Base-by-base conservation (phyloP, 306 rosid species). In the Quercus wislizeni region DNA sequence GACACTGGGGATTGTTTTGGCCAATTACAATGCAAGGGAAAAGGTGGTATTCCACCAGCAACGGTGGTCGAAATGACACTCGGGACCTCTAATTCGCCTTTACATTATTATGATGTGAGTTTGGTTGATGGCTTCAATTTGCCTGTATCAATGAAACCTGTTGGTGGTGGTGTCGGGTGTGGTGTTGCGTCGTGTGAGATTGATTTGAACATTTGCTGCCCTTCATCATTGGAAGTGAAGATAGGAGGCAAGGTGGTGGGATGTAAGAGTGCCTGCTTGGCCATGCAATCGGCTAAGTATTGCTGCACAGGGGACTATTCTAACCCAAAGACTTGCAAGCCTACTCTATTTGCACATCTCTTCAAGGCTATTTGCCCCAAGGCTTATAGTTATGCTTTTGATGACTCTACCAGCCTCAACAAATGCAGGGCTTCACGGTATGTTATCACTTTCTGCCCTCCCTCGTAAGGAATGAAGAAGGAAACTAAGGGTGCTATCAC, bases 311-410 rank as follows among this genome's bases (percentile, higher is more conserved):
- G 99, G 21, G 72, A 68, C 71, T 94, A 83, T 80, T 78, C 97
- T 18, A 91, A 91, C 73, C 99, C 95, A 0, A 88, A 88, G 23
- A 84, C 87, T 78, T 94, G 99, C 91, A 90, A 90, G 80, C 99
- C 99, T 5, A 94, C 97, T 2, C 87, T 94, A 31, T 94, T 88
- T 84, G 92, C 99, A 1, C 87, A 92, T 28, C 87, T 94, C 4
- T 94, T 94, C 74, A 94, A 94, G 88, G 97, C 99, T 41, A 92
- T 94, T n/a, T 94, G 99, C 72, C 99, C 99, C 8, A 94, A 90
- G 90, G 99, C 99, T 82, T 94, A 92, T 76, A 94, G 97, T 79
- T 94, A 87, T 77, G 99, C 99, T 15, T 94, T 89, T 83, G 99
- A 94, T 83, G 99, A 94, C 77, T 76, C 92, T 80, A 82, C 88